Conservation (phyloP, 192 early-diverging fungal genomes). For the Coemansia sp. region DNA sequence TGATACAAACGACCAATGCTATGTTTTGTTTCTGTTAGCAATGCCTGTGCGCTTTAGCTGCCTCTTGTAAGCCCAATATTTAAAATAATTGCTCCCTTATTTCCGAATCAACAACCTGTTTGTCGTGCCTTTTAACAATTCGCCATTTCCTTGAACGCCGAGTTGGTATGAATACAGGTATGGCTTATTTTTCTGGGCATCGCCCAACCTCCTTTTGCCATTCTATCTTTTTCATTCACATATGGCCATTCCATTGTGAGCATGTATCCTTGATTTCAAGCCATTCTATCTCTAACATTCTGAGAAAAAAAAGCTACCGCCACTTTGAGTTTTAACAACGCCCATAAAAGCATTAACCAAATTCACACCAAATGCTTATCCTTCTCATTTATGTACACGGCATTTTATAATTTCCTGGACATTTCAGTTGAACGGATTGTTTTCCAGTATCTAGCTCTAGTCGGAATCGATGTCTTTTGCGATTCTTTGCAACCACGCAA, state of each 20-base stretch:
- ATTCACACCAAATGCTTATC: neutral
- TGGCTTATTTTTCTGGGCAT: constrained; percentile 5
- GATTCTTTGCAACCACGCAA: neutral
- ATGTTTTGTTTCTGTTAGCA: neutral
- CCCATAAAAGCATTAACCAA: neutral
- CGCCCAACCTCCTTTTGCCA: neutral
- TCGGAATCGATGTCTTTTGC: neutral
- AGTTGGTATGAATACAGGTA: neutral
- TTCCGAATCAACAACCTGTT: neutral
- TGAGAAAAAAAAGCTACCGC: neutral
- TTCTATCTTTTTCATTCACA: neutral
- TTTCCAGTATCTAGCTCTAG: neutral
- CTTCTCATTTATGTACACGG: neutral
- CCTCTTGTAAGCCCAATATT: constrained; percentile 5
- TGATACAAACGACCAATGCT: neutral
- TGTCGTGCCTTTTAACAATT: neutral
- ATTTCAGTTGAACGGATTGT: neutral
- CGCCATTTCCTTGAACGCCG: neutral
- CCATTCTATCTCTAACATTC: constrained; percentile 1
- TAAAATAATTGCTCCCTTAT: neutral
- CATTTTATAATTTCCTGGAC: neutral
- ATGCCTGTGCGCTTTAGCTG: constrained; percentile 12
- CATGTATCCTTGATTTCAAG: neutral
- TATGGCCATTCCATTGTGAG: neutral
- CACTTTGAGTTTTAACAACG: neutral